Evolutionary conservation across 768 basidiomycete species (phyloP).

Genomic region (Pleurotus pulmonarius): DNA sequence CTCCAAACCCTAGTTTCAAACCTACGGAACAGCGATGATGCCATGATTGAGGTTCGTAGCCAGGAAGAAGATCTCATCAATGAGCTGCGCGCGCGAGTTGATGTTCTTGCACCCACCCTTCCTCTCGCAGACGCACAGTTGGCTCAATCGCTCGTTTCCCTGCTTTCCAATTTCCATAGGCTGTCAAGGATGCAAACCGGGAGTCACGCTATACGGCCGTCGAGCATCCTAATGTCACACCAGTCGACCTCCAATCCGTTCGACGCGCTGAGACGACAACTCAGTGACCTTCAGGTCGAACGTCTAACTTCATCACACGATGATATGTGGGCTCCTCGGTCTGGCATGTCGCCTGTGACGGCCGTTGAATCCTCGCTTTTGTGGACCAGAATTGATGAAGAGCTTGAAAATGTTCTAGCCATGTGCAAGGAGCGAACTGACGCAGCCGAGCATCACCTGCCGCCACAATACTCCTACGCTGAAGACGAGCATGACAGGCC

Average conservation of each 20-base stretch:
- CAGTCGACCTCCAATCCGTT: conserved; percentile 37
- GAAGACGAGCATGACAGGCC: conserved; percentile 36
- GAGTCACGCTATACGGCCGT: conserved; percentile 12
- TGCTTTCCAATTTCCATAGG: conserved; percentile 65
- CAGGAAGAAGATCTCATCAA: conserved; percentile 50
- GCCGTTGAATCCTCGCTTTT: conserved; percentile 61
- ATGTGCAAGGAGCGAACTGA: conserved; percentile 64
- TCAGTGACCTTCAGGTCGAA: conserved; percentile 64
- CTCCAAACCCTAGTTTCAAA: conserved; percentile 62
- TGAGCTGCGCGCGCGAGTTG: conserved; percentile 57
- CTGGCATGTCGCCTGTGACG: conserved; percentile 39
- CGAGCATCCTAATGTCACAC: conserved; percentile 7
- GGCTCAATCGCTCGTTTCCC: conserved; percentile 62
- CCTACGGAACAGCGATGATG: conserved; percentile 48
- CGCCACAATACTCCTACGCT: conserved; percentile 38
- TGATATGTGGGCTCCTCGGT: conserved; percentile 23
- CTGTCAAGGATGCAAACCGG: conserved; percentile 44
- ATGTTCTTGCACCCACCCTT: conserved; percentile 39
- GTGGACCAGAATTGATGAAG: conserved; percentile 72
- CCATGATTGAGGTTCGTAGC: conserved; percentile 44
- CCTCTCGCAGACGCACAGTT: conserved; percentile 54
- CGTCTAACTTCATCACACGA: conserved; percentile 38
- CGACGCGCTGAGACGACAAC: conserved; percentile 60
- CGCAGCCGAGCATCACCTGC: conserved; percentile 29
- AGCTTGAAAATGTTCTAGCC: conserved; percentile 64